phyloP scores from a whole-genome alignment of 495 filamentous ascomycete species.

The Tuber magnatum region DNA sequence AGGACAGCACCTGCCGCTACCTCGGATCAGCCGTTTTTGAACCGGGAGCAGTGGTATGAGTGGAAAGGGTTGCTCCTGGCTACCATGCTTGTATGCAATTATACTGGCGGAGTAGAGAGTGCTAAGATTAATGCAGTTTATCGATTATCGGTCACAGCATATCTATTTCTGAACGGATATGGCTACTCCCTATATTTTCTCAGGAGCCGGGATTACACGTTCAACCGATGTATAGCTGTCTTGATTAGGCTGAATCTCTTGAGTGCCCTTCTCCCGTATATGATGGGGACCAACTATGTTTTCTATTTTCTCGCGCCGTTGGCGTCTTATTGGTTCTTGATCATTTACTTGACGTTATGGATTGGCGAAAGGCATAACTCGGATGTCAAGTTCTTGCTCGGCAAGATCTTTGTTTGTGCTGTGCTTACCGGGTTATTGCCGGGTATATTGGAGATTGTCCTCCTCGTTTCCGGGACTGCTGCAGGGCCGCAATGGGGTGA shows the following conservation, averaged over 20 bases:
- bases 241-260: slow-evolving; percentile 54
- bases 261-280: slow-evolving; percentile 49
- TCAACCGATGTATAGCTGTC: slow-evolving; percentile 47
- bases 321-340: slow-evolving; percentile 56
- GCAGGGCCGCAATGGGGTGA: slow-evolving; percentile 47
- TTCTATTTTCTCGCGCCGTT: slow-evolving; percentile 57
- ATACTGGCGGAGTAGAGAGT: slow-evolving; percentile 45
- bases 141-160: slow-evolving; percentile 53
- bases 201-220: slow-evolving; percentile 51
- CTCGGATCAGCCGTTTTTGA: slow-evolving; percentile 44
- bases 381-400: slow-evolving; percentile 44
- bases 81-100: slow-evolving; percentile 54
- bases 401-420: slow-evolving; percentile 49
- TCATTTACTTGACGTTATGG: slow-evolving; percentile 50
- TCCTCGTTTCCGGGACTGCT: slow-evolving; percentile 40
- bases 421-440: slow-evolving; percentile 45
- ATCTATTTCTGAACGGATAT: slow-evolving; percentile 57
- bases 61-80: slow-evolving; percentile 62
- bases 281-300: slow-evolving; percentile 53
- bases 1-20: slow-evolving; percentile 24
- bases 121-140: slow-evolving; percentile 51
- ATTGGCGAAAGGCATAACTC: slow-evolving; percentile 44
- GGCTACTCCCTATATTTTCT: slow-evolving; percentile 55
- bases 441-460: slow-evolving; percentile 46
- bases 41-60: slow-evolving; percentile 54